These are phyloP conservation scores for Aurantiochytrium sp. DNA, from an alignment of 108 stramenopile genomes.

Conservation along the genomic window DNA sequence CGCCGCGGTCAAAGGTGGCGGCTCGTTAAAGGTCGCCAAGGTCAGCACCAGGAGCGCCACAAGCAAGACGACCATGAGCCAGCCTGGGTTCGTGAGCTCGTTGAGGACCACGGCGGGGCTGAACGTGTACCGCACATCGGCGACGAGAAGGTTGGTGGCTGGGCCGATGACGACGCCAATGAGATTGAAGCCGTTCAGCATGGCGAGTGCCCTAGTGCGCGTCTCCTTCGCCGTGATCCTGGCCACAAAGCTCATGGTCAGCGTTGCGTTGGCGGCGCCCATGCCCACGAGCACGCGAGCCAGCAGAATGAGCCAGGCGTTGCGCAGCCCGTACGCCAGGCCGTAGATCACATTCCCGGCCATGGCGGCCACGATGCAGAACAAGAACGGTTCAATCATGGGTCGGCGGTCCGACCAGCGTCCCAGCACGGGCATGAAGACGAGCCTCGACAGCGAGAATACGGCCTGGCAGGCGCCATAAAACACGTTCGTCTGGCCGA, in stretches of 20 bases:
- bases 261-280: neutral
- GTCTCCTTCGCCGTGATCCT: neutral
- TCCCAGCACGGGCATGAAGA: constrained; percentile 19
- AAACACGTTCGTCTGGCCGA: constrained; percentile 7
- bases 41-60: neutral
- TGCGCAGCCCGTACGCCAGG: neutral
- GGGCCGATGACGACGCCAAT: constrained; percentile 7
- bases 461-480: neutral
- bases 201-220: constrained; percentile 2
- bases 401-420: neutral
- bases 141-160: neutral
- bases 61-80: neutral
- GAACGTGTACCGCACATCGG: neutral
- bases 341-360: neutral
- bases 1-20: neutral
- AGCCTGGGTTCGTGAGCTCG: neutral
- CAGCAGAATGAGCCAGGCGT: neutral
- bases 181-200: neutral
- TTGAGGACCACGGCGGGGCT: neutral
- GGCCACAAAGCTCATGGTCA: neutral
- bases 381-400: neutral
- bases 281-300: neutral
- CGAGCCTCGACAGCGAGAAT: neutral
- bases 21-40: neutral
- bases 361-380: neutral